Conservation (phyloP, 805 yeast species). For the Candida takata region DNA sequence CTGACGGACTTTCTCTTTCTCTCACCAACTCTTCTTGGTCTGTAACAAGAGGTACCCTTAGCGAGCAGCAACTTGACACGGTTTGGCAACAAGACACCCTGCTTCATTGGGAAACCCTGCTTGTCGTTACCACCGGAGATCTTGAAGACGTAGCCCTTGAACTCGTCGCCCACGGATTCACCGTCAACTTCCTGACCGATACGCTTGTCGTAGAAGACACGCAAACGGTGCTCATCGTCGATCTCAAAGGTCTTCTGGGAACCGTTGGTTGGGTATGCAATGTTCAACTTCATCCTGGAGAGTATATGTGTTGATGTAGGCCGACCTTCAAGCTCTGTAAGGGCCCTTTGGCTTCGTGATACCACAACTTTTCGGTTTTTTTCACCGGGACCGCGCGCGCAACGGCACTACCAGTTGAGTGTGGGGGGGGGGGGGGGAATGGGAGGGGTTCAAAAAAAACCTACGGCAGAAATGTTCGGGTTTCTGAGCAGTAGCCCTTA, state of each 20-base stretch:
- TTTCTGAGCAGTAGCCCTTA: too few relatives aligned
- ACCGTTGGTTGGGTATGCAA: slow-evolving; percentile 99
- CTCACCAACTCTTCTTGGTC: slow-evolving; percentile 99
- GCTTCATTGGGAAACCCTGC: slow-evolving; percentile 99
- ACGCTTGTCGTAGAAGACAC: slow-evolving; percentile 98
- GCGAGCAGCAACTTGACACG: slow-evolving; percentile 95
- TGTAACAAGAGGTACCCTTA: slow-evolving; percentile 96
- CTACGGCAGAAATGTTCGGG: too few relatives aligned
- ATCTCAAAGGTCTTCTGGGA: slow-evolving; percentile 96
- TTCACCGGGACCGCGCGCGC: background rate
- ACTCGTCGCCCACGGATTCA: slow-evolving; percentile 94
- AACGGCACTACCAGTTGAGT: too few relatives aligned
- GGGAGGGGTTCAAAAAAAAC: too few relatives aligned
- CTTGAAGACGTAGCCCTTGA: slow-evolving; percentile 98
- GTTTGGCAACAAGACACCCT: slow-evolving; percentile 99
- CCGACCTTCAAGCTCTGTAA: background rate
- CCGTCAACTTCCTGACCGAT: slow-evolving; percentile 99
- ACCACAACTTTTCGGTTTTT: slow-evolving; percentile 3
- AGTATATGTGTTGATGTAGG: background rate
- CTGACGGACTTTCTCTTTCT: slow-evolving; percentile 99
- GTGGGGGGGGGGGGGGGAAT: too few relatives aligned
- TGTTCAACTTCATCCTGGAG: slow-evolving; percentile 65
- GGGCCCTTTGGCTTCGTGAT: background rate
- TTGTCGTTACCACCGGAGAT: slow-evolving; percentile 99
- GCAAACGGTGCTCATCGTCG: slow-evolving; percentile 98